Conservation (phyloP, 2,329 filamentous ascomycete species). For the Fonsecaea nubica region DNA sequence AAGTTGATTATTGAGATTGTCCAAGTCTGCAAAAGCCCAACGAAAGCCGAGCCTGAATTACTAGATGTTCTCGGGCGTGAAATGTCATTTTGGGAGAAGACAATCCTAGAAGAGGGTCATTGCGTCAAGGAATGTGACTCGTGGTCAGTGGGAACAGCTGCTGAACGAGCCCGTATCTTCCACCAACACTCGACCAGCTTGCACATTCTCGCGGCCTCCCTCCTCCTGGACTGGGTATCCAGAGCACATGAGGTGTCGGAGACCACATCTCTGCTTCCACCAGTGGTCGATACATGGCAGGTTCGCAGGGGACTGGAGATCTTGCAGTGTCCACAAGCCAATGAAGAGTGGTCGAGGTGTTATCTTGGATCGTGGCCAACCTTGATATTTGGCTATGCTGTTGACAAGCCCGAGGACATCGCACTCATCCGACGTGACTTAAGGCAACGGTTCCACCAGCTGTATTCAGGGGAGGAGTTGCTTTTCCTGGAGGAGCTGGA, state of each 20-base stretch:
- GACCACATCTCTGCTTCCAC: conserved; percentile 11
- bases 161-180: conserved; percentile 21
- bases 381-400: conserved; percentile 32
- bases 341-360: conserved; percentile 29
- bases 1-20: conserved; percentile 32
- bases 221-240: conserved; percentile 29
- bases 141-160: neutral
- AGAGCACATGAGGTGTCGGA: conserved; percentile 21
- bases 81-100: conserved; percentile 29
- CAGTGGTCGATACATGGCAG: conserved; percentile 29
- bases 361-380: conserved; percentile 35
- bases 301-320: conserved; percentile 27
- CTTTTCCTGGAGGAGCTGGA: conserved; percentile 27
- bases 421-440: conserved; percentile 27
- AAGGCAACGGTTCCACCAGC: conserved; percentile 16
- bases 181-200: conserved; percentile 31
- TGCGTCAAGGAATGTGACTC: conserved; percentile 20
- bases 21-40: conserved; percentile 25
- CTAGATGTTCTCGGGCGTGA: conserved; percentile 7
- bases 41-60: conserved; percentile 2
- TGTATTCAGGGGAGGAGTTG: conserved; percentile 29
- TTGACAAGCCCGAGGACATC: conserved; percentile 25
- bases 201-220: conserved; percentile 29
- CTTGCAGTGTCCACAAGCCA: conserved; percentile 28
- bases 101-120: conserved; percentile 21